phyloP scores from a whole-genome alignment of 345 rosid genomes.

The Erucastrum elatum region DNA sequence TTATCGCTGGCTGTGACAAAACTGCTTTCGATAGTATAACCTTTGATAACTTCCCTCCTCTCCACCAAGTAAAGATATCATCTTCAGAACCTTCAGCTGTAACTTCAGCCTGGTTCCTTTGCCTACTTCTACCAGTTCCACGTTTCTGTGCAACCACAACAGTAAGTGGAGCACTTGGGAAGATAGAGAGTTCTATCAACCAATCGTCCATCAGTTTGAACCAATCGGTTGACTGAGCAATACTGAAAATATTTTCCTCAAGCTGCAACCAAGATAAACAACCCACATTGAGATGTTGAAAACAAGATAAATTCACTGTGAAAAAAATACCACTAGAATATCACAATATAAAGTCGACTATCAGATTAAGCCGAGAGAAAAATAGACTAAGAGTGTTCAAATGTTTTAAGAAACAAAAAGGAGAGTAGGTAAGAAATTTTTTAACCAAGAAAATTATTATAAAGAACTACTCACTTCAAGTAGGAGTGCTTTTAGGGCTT shows the following conservation, averaged over 20 bases:
- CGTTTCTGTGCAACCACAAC: slow-evolving; percentile 54
- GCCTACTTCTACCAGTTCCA: slow-evolving; percentile 60
- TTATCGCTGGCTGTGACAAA: slow-evolving; percentile 56
- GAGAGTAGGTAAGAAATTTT: background rate
- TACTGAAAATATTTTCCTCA: slow-evolving; percentile 64
- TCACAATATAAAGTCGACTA: background rate
- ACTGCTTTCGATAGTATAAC: slow-evolving; percentile 63
- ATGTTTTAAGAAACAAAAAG: background rate
- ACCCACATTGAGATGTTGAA: slow-evolving; percentile 16
- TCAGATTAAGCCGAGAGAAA: background rate
- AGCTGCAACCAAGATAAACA: slow-evolving; percentile 54
- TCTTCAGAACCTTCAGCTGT: slow-evolving; percentile 49
- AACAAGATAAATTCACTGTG: background rate
- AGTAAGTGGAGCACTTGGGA: slow-evolving; percentile 50
- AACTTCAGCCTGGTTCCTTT: slow-evolving; percentile 58
- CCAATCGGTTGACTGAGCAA: slow-evolving; percentile 80
- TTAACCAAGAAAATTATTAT: background rate
- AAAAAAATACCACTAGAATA: slow-evolving; percentile 5
- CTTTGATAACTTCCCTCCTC: slow-evolving; percentile 67
- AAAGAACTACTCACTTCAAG: slow-evolving; percentile 64
- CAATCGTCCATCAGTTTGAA: slow-evolving; percentile 69
- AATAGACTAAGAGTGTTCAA: background rate
- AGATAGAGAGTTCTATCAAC: slow-evolving; percentile 50
- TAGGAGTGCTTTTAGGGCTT: slow-evolving; percentile 53
- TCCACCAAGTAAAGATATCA: slow-evolving; percentile 88